Base-by-base conservation (phyloP, 371 early-diverging fungal genomes). In the Lichtheimia ornata region DNA sequence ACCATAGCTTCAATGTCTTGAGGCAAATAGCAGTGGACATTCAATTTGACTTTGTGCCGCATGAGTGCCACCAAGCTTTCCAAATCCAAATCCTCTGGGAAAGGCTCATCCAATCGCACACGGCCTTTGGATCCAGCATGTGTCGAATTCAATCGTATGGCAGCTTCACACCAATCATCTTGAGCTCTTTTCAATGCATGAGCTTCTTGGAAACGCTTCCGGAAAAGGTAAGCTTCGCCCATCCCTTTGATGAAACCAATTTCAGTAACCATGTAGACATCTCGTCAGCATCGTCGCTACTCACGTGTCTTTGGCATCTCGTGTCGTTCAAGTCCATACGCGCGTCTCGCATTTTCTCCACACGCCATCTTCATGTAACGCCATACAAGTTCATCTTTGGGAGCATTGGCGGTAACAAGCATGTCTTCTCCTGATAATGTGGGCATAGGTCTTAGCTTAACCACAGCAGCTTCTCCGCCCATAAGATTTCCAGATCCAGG, bases 321-420 rank as follows among this genome's bases (percentile, higher is more conserved):
- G n/a, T n/a, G n/a, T n/a, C n/a, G n/a, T n/a, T n/a, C n/a, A n/a
- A n/a, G n/a, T n/a, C n/a, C n/a, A n/a, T n/a, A n/a, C n/a, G n/a
- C n/a, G n/a, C n/a, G n/a, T n/a, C n/a, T n/a, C n/a, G n/a, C 86
- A 70, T 92, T 93, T 69, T 93, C 94, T 18, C 94, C 94, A 63
- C 90, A 91, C 2, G 94, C 92, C 89, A 91, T 90, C 71, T 93
- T 93, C 89, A 92, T 88, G 68, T 85, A 93, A 9, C 92, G 73
- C 89, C 89, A 89, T 30, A 67, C 60, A 4, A 73, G 63, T 28
- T 84, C 85, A 41, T 80, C 69, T 35, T 35, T 2, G 40, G 73
- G 55, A n/a, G 83, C 72, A 53, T 82, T 85, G 14, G 85, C 74
- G 53, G 79, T 74, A 42, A 92, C 70, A 18, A 83, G 66, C 89